These are phyloP conservation scores for Spizellomyces sp. DNA, from an alignment of 192 early-diverging fungal genomes.

Conservation along the genomic window DNA sequence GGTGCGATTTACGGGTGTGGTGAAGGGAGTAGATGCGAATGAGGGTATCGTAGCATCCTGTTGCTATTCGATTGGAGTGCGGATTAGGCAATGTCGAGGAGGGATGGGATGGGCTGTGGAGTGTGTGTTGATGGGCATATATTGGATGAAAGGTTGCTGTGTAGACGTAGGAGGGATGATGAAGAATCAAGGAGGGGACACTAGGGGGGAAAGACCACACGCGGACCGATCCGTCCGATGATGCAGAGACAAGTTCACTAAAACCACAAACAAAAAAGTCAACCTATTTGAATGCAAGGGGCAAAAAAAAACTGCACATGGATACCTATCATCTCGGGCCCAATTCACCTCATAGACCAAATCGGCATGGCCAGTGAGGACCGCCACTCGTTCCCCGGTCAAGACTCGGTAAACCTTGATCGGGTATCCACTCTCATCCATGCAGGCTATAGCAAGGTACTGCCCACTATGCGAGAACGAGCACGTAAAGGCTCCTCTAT, in stretches of 20 bases:
- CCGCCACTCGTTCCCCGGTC: slow-evolving; percentile 39
- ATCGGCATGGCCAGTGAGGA: slow-evolving; percentile 47
- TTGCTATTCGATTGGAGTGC: slow-evolving; percentile 1
- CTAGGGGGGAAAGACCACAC: slow-evolving; percentile 29
- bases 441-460: slow-evolving; percentile 44
- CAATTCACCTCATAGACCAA: slow-evolving; percentile 51
- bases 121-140: too few relatives aligned
- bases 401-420: slow-evolving; percentile 49
- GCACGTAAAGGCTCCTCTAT: slow-evolving; percentile 44
- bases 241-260: slow-evolving; percentile 46
- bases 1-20: not conserved
- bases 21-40: slow-evolving; percentile 21
- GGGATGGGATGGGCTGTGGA: too few relatives aligned
- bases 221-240: slow-evolving; percentile 48
- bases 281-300: not conserved
- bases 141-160: too few relatives aligned
- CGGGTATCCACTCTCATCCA: slow-evolving; percentile 16
- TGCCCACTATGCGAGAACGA: slow-evolving; percentile 48
- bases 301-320: not conserved
- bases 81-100: too few relatives aligned
- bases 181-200: too few relatives aligned
- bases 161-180: too few relatives aligned
- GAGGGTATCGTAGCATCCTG: slow-evolving; percentile 43
- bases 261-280: too few relatives aligned
- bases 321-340: slow-evolving; percentile 42